phyloP scores from a whole-genome alignment of 2,329 filamentous ascomycete genomes.

The Colletotrichum zoysiae region DNA sequence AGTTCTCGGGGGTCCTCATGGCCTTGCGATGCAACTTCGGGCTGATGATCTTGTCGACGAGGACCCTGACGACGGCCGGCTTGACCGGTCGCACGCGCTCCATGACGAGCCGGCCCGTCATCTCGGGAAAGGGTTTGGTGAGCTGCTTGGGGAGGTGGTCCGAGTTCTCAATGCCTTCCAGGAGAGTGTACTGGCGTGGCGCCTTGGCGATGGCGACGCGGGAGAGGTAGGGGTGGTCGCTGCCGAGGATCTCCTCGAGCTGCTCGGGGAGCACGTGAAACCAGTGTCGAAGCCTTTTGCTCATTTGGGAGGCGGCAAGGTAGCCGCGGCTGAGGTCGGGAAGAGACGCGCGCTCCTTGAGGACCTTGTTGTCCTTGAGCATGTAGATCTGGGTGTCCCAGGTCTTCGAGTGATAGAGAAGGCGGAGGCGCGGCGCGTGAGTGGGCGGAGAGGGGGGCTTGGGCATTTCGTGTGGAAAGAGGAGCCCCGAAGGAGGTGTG shows the following conservation, averaged over 20 bases:
- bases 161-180: neutral
- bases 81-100: slow-evolving; percentile 12
- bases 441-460: neutral
- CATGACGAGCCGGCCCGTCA: slow-evolving; percentile 21
- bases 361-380: slow-evolving; percentile 13
- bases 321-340: slow-evolving; percentile 6
- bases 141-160: neutral
- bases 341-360: slow-evolving; percentile 17
- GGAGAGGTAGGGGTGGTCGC: slow-evolving; percentile 7
- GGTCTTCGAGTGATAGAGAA: neutral
- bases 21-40: neutral
- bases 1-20: slow-evolving; percentile 2
- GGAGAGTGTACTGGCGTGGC: slow-evolving; percentile 10
- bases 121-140: slow-evolving; percentile 12
- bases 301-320: slow-evolving; percentile 1
- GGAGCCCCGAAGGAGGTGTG: neutral
- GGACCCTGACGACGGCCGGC: slow-evolving; percentile 3
- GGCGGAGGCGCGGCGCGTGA: slow-evolving; percentile 9
- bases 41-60: slow-evolving; percentile 8
- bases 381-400: slow-evolving; percentile 19
- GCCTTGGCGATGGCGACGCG: neutral
- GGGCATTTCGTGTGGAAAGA: slow-evolving; percentile 8
- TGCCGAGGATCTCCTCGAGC: slow-evolving; percentile 5
- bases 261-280: slow-evolving; percentile 6
- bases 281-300: slow-evolving; percentile 2